Conservation (phyloP, 192 early-diverging fungal genomes). For the Pecoramyces ruminantium region DNA sequence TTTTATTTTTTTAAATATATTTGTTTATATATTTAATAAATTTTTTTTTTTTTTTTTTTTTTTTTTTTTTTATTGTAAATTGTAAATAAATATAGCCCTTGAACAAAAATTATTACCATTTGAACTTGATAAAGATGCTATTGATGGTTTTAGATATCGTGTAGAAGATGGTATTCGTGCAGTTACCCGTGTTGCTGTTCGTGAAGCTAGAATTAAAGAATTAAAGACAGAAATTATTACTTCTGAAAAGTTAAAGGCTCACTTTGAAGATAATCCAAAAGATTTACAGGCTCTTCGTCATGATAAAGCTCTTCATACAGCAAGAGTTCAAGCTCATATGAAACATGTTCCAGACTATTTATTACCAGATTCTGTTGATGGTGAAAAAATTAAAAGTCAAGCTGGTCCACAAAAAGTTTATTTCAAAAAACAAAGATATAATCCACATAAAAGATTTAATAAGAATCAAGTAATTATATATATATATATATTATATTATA, state of each 20-base stretch:
- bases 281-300: constrained; percentile 83
- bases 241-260: constrained; percentile 84
- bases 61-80: too few species aligned
- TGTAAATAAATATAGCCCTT: too few species aligned
- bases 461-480: too few species aligned
- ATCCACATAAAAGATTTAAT: not conserved
- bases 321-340: constrained; percentile 69
- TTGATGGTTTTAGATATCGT: constrained; percentile 86
- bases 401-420: not conserved
- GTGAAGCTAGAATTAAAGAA: constrained; percentile 87
- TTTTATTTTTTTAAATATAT: too few species aligned
- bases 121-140: constrained; percentile 72
- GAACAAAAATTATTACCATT: constrained; percentile 50
- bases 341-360: constrained; percentile 87
- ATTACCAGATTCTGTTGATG: constrained; percentile 33
- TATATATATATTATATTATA: too few species aligned
- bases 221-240: constrained; percentile 86
- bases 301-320: constrained; percentile 73
- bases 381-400: not conserved
- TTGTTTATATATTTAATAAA: too few species aligned
- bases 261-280: constrained; percentile 92
- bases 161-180: constrained; percentile 64
- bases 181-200: constrained; percentile 57
- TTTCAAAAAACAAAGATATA: not conserved
- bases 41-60: too few species aligned